A percentile compares a stretch with the other conserved stretches of the same genome.
These are phyloP conservation scores for Debaryomyces coudertii DNA, from an alignment of 1,139 yeast genomes.

Conservation along the genomic window DNA sequence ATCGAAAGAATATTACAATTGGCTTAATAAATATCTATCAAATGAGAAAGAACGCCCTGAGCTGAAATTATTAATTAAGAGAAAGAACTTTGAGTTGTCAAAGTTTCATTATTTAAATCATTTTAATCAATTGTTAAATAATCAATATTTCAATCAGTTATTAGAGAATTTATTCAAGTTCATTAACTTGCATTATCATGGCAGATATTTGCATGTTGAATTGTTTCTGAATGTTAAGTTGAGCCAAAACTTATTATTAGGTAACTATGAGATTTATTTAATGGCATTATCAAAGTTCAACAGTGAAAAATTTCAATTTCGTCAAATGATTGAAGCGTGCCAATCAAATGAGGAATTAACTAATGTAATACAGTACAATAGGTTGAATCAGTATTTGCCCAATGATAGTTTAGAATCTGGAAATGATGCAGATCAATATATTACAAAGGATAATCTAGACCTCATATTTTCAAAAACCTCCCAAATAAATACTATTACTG, in stretches of 20 bases:
- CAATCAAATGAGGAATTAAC: constrained; percentile 47
- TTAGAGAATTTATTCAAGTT: constrained; percentile 45
- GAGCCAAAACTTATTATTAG: constrained; percentile 28
- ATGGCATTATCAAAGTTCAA: constrained; percentile 42
- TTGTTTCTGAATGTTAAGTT: constrained; percentile 25
- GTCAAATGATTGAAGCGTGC: constrained; percentile 49
- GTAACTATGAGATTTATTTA: constrained; percentile 37
- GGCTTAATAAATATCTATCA: constrained; percentile 70
- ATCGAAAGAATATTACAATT: constrained; percentile 72
- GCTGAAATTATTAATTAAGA: constrained; percentile 60
- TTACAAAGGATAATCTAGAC: constrained; percentile 38
- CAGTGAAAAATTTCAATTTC: constrained; percentile 45
- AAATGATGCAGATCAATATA: constrained; percentile 11
- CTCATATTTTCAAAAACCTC: constrained; percentile 28
- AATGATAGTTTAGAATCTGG: not conserved
- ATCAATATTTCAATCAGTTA: constrained; percentile 47
- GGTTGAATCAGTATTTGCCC: constrained; percentile 22
- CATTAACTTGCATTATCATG: constrained; percentile 25
- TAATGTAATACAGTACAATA: constrained; percentile 33
- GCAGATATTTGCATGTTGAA: constrained; percentile 22
- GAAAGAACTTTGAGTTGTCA: constrained; percentile 65
- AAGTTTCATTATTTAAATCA: constrained; percentile 73
- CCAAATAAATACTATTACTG: constrained; percentile 7
- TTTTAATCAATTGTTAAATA: constrained; percentile 60
- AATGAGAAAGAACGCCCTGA: constrained; percentile 67